A percentile compares a stretch with the other conserved stretches of the same genome.
Conservation (phyloP, 1,139 yeast species). For the Kodamaea fungicola region DNA sequence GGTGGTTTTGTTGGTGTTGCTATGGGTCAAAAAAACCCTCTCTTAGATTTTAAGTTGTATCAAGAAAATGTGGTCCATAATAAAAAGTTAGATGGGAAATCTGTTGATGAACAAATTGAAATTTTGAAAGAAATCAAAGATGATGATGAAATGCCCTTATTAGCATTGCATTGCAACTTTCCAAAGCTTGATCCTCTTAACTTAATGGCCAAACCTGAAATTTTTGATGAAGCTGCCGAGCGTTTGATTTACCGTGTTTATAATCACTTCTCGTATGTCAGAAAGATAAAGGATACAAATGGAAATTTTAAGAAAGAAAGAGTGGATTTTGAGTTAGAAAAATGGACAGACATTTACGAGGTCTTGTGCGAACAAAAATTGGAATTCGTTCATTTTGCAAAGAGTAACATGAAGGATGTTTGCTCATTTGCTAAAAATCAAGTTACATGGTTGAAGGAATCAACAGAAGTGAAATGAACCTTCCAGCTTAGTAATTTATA, state of each 20-base stretch:
- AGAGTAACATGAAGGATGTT: conserved; percentile 19
- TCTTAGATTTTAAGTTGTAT: conserved; percentile 24
- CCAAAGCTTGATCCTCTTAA: conserved; percentile 37
- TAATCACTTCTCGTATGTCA: conserved; percentile 22
- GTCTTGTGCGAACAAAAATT: conserved; percentile 26
- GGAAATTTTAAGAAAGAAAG: conserved; percentile 8
- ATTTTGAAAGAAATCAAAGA: conserved; percentile 15
- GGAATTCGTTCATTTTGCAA: conserved; percentile 26
- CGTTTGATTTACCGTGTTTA: conserved; percentile 29
- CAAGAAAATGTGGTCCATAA: conserved; percentile 11
- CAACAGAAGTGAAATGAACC: conserved; percentile 2
- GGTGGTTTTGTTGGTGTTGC: conserved; percentile 34
- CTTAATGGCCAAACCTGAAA: conserved; percentile 21
- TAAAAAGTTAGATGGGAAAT: conserved; percentile 6
- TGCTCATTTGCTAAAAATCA: conserved; percentile 30
- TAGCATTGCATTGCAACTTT: conserved; percentile 36
- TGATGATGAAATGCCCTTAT: conserved; percentile 18
- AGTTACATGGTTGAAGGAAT: conserved; percentile 22
- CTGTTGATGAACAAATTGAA: conserved; percentile 20
- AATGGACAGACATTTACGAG: conserved; percentile 30
- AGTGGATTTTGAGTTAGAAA: conserved; percentile 33
- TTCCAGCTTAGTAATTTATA: no score
- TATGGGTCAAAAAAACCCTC: conserved; percentile 39
- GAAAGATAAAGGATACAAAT: conserved; percentile 5
- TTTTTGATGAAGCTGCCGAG: conserved; percentile 25